Base-by-base conservation (phyloP, 768 basidiomycete species). In the Hirschioporus abietinus region DNA sequence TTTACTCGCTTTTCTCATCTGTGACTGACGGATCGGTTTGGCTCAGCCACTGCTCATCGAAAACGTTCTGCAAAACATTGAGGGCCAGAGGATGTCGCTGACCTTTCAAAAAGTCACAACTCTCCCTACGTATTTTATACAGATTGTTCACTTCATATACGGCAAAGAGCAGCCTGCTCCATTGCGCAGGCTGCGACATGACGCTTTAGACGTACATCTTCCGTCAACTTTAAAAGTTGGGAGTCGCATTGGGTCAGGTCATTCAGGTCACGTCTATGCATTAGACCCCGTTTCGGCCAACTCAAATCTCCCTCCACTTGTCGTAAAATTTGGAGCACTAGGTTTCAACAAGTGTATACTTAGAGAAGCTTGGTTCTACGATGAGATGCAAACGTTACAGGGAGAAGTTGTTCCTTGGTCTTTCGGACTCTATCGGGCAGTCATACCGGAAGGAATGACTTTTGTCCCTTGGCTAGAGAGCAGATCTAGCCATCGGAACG, bases 301-400 rank as follows among this genome's bases (percentile, higher is more conserved):
- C 12, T 15, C 42, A 3, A 52, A 52, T 52, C 20, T 52, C 42
- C 42, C 42, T 12, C 42, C 42, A 15, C 42, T 52, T 52, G 42
- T 52, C 12, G 42, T 20, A 10, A 52, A 52, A 52, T 52, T 52
- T 52, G 12, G 42, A 15, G 42, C 12, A 3, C 42, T 2, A 15
- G 42, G 42, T 15, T 52, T 52, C 20, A 52, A 20, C 42, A 52
- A 63, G 15, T 27, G 2, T 8, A 30, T 63, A 35, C 23, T 24
- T 26, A 27, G 35, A 24, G 66, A 67, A 36, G 64, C 66, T 18
- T 67, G 66, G 66, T 67, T 67, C 26, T 67, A 67, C 26, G 66
- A 67, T n/a, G 66, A 67, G 25, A 57, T 67, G 42, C 64, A 67
- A 64, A 36, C 26, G 7, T 23, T 67, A 20, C 66, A 67, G 35